Evolutionary conservation across 1,284 basidiomycete species (phyloP).

Genomic region (Fistulina hepatica): DNA sequence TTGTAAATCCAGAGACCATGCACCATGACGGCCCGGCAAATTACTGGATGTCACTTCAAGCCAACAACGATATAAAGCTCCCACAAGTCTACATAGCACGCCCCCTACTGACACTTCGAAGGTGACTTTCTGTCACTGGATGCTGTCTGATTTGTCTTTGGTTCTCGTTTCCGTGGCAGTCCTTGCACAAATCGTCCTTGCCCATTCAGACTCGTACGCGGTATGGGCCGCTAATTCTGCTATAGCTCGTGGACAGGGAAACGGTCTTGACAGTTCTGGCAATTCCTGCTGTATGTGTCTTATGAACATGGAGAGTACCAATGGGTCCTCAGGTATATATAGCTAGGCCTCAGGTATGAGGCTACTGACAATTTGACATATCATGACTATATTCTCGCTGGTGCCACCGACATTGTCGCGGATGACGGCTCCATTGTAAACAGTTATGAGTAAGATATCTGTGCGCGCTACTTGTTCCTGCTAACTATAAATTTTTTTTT

Average conservation of each 20-base stretch:
- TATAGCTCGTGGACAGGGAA: slow-evolving; percentile 32
- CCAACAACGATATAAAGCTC: too few relatives aligned
- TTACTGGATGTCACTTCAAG: too few relatives aligned
- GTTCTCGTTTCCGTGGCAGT: slow-evolving; percentile 1
- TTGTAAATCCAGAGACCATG: too few relatives aligned
- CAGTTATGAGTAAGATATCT: slow-evolving; percentile 24
- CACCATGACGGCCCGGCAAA: too few relatives aligned
- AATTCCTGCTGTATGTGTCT: slow-evolving; percentile 25
- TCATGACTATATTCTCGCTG: slow-evolving; percentile 29
- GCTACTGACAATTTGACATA: slow-evolving; percentile 30
- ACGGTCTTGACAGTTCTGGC: slow-evolving; percentile 27
- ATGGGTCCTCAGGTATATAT: slow-evolving; percentile 28
- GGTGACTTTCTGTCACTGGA: too few relatives aligned
- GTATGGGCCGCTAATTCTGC: slow-evolving; percentile 35
- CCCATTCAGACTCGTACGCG: slow-evolving; percentile 28
- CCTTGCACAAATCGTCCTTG: slow-evolving; percentile 2
- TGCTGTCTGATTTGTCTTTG: slow-evolving; percentile 1
- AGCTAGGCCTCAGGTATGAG: slow-evolving; percentile 30
- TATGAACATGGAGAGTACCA: slow-evolving; percentile 36
- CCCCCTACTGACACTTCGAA: too few relatives aligned
- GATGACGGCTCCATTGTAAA: slow-evolving; percentile 29
- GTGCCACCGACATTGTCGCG: slow-evolving; percentile 28
- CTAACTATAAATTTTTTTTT: slow-evolving; percentile 5
- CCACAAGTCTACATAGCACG: too few relatives aligned
- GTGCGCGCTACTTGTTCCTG: neutral